A percentile compares a stretch with the other conserved stretches of the same genome.
phyloP scores from a whole-genome alignment of 768 basidiomycete species.

The Suillus americanus region DNA sequence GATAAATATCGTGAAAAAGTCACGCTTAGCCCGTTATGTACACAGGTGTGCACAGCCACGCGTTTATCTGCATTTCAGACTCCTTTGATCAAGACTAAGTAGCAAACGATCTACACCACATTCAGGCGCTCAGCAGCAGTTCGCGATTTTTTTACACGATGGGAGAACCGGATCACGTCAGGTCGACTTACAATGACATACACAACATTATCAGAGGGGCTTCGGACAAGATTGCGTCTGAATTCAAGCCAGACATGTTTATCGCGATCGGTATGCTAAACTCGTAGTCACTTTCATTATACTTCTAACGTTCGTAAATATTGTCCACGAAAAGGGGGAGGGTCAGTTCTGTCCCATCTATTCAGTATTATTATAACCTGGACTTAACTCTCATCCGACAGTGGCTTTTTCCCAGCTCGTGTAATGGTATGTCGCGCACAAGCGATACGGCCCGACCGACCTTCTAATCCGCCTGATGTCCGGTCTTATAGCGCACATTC shows the following conservation, averaged over 20 bases:
- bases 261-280: constrained; percentile 72
- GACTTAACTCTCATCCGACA: constrained; percentile 31
- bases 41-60: neutral
- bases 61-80: neutral
- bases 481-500: constrained; percentile 68
- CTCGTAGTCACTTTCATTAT: constrained; percentile 18
- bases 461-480: neutral
- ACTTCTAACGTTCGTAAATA: neutral
- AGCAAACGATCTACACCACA: neutral
- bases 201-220: constrained; percentile 80
- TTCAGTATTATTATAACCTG: constrained; percentile 13
- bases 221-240: constrained; percentile 63
- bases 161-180: constrained; percentile 56
- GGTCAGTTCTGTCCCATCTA: constrained; percentile 50
- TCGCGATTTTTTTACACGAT: constrained; percentile 20
- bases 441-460: constrained; percentile 2
- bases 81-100: neutral
- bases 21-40: neutral
- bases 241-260: constrained; percentile 86
- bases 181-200: constrained; percentile 87
- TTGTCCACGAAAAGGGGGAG: constrained; percentile 56
- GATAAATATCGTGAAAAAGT: constrained; percentile 14
- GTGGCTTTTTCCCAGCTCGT: constrained; percentile 95
- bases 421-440: constrained; percentile 57
- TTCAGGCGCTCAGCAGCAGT: neutral